Evolutionary conservation across 2,329 filamentous ascomycete species (phyloP).

Genomic region (Cercospora citrullina): DNA sequence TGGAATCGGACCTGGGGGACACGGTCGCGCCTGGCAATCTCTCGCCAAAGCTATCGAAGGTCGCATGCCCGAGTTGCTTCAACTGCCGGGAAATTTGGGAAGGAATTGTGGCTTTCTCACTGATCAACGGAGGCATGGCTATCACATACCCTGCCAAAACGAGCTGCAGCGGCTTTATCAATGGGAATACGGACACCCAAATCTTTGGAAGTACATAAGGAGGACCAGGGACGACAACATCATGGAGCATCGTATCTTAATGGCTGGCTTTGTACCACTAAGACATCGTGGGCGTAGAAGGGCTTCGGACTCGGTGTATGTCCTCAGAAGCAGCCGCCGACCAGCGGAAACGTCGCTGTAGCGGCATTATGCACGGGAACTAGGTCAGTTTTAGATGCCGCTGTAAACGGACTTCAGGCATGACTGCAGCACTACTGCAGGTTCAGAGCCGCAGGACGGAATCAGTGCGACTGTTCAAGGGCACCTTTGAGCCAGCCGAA

Average conservation of each 20-base stretch:
- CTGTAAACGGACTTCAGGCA: not conserved
- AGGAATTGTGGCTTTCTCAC: not conserved
- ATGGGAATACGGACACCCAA: not conserved
- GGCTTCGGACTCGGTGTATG: not conserved
- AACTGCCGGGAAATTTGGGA: slow-evolving; percentile 7
- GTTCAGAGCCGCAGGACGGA: not conserved
- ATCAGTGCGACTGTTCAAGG: not conserved
- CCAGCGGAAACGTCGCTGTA: not conserved
- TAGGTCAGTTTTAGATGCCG: not conserved
- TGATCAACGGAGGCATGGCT: not conserved
- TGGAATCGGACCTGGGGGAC: slow-evolving; percentile 15
- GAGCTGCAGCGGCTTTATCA: slow-evolving; percentile 1
- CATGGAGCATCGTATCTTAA: not conserved
- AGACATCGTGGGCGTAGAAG: not conserved
- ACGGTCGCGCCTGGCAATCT: slow-evolving; percentile 23
- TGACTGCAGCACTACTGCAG: not conserved
- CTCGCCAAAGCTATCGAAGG: slow-evolving; percentile 17
- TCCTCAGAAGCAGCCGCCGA: not conserved
- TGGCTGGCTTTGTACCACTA: not conserved
- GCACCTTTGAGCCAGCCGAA: not conserved
- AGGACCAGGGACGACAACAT: slow-evolving; percentile 4
- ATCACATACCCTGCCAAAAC: not conserved
- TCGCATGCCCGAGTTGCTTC: not conserved
- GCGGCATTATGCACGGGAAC: not conserved
- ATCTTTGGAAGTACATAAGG: slow-evolving; percentile 1